These are phyloP conservation scores for Mentha longifolia DNA, from an alignment of 257 asterid species.

Conservation along the genomic window DNA sequence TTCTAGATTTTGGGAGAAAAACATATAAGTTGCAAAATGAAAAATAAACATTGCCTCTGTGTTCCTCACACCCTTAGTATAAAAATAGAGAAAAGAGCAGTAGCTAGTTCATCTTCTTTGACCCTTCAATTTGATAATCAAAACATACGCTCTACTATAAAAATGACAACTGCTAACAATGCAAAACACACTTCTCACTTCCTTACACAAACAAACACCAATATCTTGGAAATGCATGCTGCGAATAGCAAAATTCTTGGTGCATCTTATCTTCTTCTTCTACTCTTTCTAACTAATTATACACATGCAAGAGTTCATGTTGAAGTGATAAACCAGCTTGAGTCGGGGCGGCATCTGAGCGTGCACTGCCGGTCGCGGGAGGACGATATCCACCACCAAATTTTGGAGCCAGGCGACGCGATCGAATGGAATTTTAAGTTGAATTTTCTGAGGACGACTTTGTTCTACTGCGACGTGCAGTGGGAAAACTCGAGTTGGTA, in stretches of 20 bases:
- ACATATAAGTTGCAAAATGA: neutral
- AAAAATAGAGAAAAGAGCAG: neutral
- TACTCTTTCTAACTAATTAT: neutral
- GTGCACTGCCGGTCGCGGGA: constrained; percentile 52
- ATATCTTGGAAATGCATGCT: neutral
- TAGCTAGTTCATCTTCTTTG: constrained; percentile 23
- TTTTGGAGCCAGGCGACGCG: constrained; percentile 26
- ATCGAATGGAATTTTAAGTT: constrained; percentile 39
- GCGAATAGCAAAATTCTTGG: constrained; percentile 20
- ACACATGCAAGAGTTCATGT: constrained; percentile 34
- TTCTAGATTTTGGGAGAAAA: too few species aligned
- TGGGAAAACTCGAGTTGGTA: constrained; percentile 36
- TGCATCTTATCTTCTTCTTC: neutral
- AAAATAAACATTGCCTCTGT: constrained; percentile 1
- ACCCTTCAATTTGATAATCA: neutral
- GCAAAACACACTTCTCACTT: neutral
- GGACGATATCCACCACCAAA: constrained; percentile 47
- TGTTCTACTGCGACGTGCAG: constrained; percentile 49
- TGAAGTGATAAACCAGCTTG: constrained; percentile 40
- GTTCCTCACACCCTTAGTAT: neutral
- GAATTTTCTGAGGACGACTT: constrained; percentile 43
- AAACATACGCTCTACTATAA: neutral
- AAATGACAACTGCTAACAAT: neutral
- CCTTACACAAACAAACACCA: neutral
- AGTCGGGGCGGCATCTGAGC: constrained; percentile 20